Base-by-base conservation (phyloP, 257 asterid species). In the Phtheirospermum japonicum region DNA sequence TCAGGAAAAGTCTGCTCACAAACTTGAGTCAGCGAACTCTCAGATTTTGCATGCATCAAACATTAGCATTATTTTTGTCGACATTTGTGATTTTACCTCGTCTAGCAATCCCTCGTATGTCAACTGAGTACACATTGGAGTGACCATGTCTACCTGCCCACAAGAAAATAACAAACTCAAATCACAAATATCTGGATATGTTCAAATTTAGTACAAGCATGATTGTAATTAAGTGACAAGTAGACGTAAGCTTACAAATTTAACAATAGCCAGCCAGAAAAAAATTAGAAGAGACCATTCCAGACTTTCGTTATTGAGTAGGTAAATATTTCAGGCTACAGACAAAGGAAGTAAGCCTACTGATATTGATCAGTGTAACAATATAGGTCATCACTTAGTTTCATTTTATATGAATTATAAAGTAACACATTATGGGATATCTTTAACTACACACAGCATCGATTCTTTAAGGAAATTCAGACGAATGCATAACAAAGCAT, bases 121-220 rank as follows among this genome's bases (percentile, higher is more conserved):
- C 80, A 93, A 68, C 52, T 93, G 97, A 4, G 97, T 63, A 73
- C 96, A 87, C 99, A 93, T 83, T 42, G 99, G 99, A 69, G 99
- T 93, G 66, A 93, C 80, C 99, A 93, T 89, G 78, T 93, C 99
- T 65, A 89, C 99, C 99, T 89, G 83, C 28, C 85, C 76, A 71
- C 61, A 67, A 63, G 73, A 43, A 64, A 64, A 60, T 48, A 73
- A 32, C 19, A 65, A 60, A 61, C 58, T 64, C 39, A 59, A 65
- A 65, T 57, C 72, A 48, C 43, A 57, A 50, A 31, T 20, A 66
- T 43, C 14, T 45, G 42, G 63, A 26, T 52, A 34, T 60, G 54
- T 16, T 56, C 26, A 26, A 11, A 57, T 20, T 31, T 40, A 13
- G 32, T 54, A 61, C 13, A 51, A 28, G 55, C 48, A 59, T 13